phyloP scores from a whole-genome alignment of 257 asterid species.

The Sherardia arvensis region DNA sequence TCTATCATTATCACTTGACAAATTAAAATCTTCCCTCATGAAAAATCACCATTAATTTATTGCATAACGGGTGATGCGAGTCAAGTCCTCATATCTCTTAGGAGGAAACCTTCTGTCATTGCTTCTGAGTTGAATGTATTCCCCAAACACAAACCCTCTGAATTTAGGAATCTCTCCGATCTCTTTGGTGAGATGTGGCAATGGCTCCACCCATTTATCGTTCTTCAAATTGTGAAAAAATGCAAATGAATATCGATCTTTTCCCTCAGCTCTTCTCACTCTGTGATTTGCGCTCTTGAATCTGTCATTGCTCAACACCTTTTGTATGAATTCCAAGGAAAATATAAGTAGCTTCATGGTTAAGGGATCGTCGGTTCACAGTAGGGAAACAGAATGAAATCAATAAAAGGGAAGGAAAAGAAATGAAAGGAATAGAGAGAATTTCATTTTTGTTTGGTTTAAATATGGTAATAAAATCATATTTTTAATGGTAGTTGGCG shows the following conservation, averaged over 20 bases:
- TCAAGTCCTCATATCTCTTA: constrained; percentile 21
- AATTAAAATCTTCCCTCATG: too few relatives aligned
- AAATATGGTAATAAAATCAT: too few relatives aligned
- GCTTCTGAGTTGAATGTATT: constrained; percentile 23
- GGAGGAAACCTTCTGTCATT: constrained; percentile 36
- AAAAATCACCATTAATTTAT: too few relatives aligned
- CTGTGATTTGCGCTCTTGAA: constrained; percentile 45
- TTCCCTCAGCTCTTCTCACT: constrained; percentile 24
- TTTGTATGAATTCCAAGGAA: too few relatives aligned
- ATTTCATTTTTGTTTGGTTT: too few relatives aligned
- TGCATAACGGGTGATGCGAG: constrained; percentile 24
- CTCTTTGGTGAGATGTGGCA: constrained; percentile 28
- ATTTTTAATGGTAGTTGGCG: too few relatives aligned
- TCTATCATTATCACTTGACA: too few relatives aligned
- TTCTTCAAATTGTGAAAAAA: constrained; percentile 31
- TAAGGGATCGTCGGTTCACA: too few relatives aligned
- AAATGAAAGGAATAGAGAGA: too few relatives aligned
- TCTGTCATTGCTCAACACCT: constrained; percentile 31
- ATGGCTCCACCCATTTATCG: constrained; percentile 44
- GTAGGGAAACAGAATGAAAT: too few relatives aligned
- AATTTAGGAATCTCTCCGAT: constrained; percentile 33
- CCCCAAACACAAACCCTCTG: constrained; percentile 23
- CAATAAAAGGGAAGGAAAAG: too few relatives aligned
- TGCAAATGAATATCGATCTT: constrained; percentile 25
- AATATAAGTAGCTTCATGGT: too few relatives aligned